Conservation (phyloP, 2,329 filamentous ascomycete species). For the Trichoderma koningiopsis region DNA sequence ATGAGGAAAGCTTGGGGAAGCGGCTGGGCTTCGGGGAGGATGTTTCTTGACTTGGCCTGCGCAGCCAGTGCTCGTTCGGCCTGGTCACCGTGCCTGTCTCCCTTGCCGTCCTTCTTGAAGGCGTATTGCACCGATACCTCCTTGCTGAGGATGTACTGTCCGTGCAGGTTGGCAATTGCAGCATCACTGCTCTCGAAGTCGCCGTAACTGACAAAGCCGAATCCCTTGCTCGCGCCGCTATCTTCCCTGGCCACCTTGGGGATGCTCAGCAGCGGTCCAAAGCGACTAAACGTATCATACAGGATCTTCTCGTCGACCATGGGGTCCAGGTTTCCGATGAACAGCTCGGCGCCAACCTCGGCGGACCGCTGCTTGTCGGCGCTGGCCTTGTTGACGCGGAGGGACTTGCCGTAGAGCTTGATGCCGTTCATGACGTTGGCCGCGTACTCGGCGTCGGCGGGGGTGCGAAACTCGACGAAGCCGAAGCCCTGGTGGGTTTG, state of each 20-base stretch:
- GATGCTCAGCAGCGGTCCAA: slow-evolving; percentile 79
- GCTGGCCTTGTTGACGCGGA: slow-evolving; percentile 89
- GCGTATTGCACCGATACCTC: slow-evolving; percentile 96
- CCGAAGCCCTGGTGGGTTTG: slow-evolving; percentile 97
- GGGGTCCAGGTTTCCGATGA: slow-evolving; percentile 91
- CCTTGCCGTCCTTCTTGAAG: slow-evolving; percentile 99
- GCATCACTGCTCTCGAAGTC: slow-evolving; percentile 93
- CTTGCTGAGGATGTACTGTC: slow-evolving; percentile 96
- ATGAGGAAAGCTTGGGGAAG: slow-evolving; percentile 72
- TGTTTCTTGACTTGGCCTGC: slow-evolving; percentile 92
- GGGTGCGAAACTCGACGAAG: slow-evolving; percentile 96
- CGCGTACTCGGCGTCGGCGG: slow-evolving; percentile 95
- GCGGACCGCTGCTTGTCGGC: slow-evolving; percentile 94
- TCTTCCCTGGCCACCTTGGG: slow-evolving; percentile 95
- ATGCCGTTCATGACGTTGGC: slow-evolving; percentile 96
- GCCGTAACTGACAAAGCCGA: slow-evolving; percentile 91
- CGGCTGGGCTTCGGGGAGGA: slow-evolving; percentile 77
- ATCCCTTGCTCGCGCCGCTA: slow-evolving; percentile 85
- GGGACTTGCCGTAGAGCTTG: slow-evolving; percentile 87
- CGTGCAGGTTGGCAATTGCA: slow-evolving; percentile 89
- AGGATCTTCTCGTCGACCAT: slow-evolving; percentile 95
- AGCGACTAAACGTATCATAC: slow-evolving; percentile 91
- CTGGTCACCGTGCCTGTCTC: slow-evolving; percentile 91
- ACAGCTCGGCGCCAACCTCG: slow-evolving; percentile 94
- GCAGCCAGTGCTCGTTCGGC: slow-evolving; percentile 90